Percentiles rank a stretch among this genome's conserved stretches.
Conservation (phyloP, 768 basidiomycete species). For the Suillus hirtellus region DNA sequence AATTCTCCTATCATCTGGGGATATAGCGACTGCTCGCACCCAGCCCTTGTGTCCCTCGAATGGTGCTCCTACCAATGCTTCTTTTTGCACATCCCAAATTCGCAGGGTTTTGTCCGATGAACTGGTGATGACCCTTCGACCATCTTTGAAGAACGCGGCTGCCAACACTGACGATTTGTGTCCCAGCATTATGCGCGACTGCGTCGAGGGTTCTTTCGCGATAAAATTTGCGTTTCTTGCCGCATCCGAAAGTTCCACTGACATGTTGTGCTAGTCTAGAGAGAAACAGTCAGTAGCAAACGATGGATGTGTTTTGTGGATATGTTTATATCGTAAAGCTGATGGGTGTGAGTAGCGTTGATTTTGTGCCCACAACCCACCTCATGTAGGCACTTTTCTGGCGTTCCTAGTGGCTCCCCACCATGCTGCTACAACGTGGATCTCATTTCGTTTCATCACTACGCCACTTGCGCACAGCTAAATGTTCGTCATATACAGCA, state of each 20-base stretch:
- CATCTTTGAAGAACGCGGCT: slow-evolving; percentile 4
- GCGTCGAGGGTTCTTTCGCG: neutral
- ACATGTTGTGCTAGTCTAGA: neutral
- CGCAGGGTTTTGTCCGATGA: slow-evolving; percentile 2
- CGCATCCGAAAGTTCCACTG: neutral
- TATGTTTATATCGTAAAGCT: neutral
- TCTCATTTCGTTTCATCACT: neutral
- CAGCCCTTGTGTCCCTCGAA: slow-evolving; percentile 9
- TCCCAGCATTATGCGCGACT: neutral
- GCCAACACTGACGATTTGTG: neutral
- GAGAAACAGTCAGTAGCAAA: neutral
- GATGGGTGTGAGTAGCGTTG: neutral
- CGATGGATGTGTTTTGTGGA: neutral
- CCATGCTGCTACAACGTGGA: neutral
- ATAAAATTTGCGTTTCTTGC: neutral
- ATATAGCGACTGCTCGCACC: slow-evolving; percentile 12
- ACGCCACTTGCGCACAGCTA: neutral
- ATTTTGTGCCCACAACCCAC: neutral
- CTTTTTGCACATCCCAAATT: slow-evolving; percentile 8
- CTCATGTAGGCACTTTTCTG: neutral
- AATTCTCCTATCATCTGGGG: slow-evolving; percentile 10
- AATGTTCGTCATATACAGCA: neutral
- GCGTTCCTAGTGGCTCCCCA: neutral
- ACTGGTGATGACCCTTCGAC: neutral
- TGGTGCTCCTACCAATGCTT: slow-evolving; percentile 1